phyloP scores from a whole-genome alignment of 108 stramenopile genomes.

The Licmophora abbreviata region DNA sequence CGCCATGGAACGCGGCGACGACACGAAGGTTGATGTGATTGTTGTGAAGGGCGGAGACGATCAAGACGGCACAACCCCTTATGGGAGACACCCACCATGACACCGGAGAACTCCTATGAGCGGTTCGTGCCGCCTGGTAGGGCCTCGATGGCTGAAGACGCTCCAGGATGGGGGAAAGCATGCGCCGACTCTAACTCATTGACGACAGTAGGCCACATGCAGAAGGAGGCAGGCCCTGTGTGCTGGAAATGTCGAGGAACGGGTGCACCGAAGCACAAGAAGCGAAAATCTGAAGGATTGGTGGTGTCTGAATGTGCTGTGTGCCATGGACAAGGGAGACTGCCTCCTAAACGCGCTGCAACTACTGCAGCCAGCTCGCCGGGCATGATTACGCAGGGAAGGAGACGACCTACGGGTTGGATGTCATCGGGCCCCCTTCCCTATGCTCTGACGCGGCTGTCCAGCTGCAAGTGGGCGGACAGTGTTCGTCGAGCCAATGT shows the following conservation, averaged over 20 bases:
- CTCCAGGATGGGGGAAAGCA: conserved; percentile 3
- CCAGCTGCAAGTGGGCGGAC: background rate
- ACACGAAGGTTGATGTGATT: no score
- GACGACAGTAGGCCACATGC: background rate
- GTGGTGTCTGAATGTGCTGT: conserved; percentile 25
- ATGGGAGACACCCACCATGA: no score
- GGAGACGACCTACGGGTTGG: conserved; percentile 22
- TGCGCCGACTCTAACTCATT: background rate
- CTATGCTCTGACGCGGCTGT: background rate
- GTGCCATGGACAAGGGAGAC: conserved; percentile 25
- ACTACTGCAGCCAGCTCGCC: conserved; percentile 8
- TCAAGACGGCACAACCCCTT: no score
- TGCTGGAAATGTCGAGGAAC: conserved; percentile 61
- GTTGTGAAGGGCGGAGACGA: no score
- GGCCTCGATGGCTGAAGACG: conserved; percentile 3
- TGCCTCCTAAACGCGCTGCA: conserved; percentile 21
- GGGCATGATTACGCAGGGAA: conserved; percentile 13
- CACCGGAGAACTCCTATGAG: no score
- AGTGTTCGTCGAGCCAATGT: background rate
- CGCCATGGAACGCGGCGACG: no score
- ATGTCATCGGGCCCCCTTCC: conserved; percentile 20
- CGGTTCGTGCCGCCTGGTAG: conserved; percentile 1
- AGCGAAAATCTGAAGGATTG: conserved; percentile 4
- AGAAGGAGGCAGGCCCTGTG: conserved; percentile 19
- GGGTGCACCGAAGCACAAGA: conserved; percentile 2